Evolutionary conservation across 257 asterid species (phyloP).

Genomic region (Nemophila menziesii): DNA sequence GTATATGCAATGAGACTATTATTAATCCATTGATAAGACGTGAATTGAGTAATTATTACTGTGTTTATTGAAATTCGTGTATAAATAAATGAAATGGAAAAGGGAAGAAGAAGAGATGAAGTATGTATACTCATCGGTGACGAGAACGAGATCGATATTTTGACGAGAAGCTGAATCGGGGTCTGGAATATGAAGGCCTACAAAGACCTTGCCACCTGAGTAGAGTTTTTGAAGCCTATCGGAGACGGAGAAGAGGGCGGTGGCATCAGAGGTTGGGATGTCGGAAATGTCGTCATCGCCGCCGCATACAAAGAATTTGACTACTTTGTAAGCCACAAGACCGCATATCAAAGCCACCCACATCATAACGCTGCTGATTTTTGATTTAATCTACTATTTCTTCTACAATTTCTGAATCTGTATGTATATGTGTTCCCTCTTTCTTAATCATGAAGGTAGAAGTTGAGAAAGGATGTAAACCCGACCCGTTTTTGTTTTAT

Average conservation of each 20-base stretch:
- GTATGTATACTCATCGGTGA: slow-evolving; percentile 36
- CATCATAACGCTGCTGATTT: too few relatives aligned
- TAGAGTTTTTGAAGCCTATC: slow-evolving; percentile 62
- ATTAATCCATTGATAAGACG: too few relatives aligned
- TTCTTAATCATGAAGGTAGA: too few relatives aligned
- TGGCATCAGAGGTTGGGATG: slow-evolving; percentile 37
- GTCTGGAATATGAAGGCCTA: slow-evolving; percentile 80
- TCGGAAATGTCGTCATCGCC: slow-evolving; percentile 43
- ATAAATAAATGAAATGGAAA: not conserved
- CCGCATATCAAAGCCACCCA: slow-evolving; percentile 55
- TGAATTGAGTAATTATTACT: too few relatives aligned
- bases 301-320: slow-evolving; percentile 46
- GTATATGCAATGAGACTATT: too few relatives aligned
- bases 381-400: too few relatives aligned
- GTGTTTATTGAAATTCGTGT: too few relatives aligned
- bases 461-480: too few relatives aligned
- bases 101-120: not conserved
- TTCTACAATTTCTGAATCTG: too few relatives aligned
- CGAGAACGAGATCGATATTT: slow-evolving; percentile 60
- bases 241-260: slow-evolving; percentile 63
- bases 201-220: slow-evolving; percentile 46
- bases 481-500: too few relatives aligned
- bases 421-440: too few relatives aligned
- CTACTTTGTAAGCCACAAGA: slow-evolving; percentile 25
- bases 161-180: slow-evolving; percentile 56